Evolutionary conservation across 352 stramenopile species (phyloP), one percentile per base, ranked within the genome.

Genomic region (Phytophthora citricola): DNA sequence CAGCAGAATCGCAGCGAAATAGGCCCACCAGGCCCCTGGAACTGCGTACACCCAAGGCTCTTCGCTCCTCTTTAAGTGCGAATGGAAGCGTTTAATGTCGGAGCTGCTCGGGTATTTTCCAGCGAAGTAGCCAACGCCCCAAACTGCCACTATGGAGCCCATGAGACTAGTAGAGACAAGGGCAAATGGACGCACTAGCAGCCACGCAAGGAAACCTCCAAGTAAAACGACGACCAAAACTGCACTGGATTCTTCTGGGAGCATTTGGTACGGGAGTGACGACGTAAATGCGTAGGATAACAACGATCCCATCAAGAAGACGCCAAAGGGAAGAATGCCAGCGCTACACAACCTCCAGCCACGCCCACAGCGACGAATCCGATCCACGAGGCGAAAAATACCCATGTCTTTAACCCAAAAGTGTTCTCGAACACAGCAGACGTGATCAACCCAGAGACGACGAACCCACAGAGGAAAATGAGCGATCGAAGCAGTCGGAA

Each of bases 81-180:
- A 48, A 40, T 81, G 75, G 38, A 91, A 89, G 10, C 60, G 75
- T 4, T 82, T 58, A 20, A 93, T 73, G 5, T 87, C 75, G 6
- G 75, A 73, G n/a, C 53, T 66, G 43, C 80, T 93, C 8, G 85
- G 85, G 61, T 92, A 94, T 20, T 76, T 77, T 27, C 83, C 85
- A 41, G 72, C 74, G 39, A 94, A 93, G 49, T 90, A 90, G 12
- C 83, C 87, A n/a, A 94, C 56, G 11, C 84, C 83, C 76, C 83
- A 80, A 3, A 88, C 53, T 9, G 75, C 51, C 43, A 69, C 60
- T 20, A 78, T 66, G 17, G 79, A 79, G 4, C 87, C 87, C 27
- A 90, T 70, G 63, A 90, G 87, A 48, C 79, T 85, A 36, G 71
- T 94, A 34, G 80, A 67, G n/a, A 87, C 55, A 32, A 93, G 79